Evolutionary conservation across 768 basidiomycete species (phyloP).

Genomic region (Pholiota conissans): DNA sequence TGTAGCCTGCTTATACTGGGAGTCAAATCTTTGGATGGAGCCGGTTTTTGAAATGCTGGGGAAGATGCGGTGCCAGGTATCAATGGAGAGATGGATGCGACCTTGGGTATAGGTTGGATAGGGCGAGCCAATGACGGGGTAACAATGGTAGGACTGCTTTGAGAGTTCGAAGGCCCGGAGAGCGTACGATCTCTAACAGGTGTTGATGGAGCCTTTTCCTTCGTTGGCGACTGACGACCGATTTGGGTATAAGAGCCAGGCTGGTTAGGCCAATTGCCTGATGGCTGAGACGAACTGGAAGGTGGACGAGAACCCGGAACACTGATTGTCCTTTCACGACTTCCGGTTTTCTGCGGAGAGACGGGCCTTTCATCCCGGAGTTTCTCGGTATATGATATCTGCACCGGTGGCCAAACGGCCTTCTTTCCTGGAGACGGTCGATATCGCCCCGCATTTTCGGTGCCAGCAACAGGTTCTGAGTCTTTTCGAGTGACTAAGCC

Average conservation of each 20-base stretch:
- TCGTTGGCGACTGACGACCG: constrained; percentile 18
- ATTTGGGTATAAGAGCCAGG: constrained; percentile 7
- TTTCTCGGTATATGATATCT: constrained; percentile 24
- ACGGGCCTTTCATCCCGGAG: constrained; percentile 32
- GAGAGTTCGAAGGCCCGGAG: constrained; percentile 19
- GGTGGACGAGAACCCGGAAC: constrained; percentile 33
- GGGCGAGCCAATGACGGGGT: constrained; percentile 52
- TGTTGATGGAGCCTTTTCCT: constrained; percentile 6
- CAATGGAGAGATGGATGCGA: constrained; percentile 41
- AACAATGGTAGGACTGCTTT: constrained; percentile 22
- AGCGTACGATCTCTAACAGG: constrained; percentile 23
- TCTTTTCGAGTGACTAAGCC: constrained; percentile 48
- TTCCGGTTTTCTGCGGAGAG: constrained; percentile 39
- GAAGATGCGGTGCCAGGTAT: constrained; percentile 48
- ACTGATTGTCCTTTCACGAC: constrained; percentile 52
- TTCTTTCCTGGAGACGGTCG: constrained; percentile 20
- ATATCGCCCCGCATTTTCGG: constrained; percentile 15
- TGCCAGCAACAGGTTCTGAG: constrained; percentile 12
- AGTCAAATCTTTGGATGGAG: constrained; percentile 67
- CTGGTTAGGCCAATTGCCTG: constrained; percentile 18
- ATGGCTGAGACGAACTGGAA: constrained; percentile 14
- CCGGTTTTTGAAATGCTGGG: constrained; percentile 58
- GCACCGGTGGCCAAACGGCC: constrained; percentile 22
- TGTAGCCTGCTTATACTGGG: constrained; percentile 82
- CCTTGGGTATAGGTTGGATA: constrained; percentile 49